These are phyloP conservation scores for Lentinula boryana DNA, from an alignment of 768 basidiomycete genomes.

Conservation along the genomic window DNA sequence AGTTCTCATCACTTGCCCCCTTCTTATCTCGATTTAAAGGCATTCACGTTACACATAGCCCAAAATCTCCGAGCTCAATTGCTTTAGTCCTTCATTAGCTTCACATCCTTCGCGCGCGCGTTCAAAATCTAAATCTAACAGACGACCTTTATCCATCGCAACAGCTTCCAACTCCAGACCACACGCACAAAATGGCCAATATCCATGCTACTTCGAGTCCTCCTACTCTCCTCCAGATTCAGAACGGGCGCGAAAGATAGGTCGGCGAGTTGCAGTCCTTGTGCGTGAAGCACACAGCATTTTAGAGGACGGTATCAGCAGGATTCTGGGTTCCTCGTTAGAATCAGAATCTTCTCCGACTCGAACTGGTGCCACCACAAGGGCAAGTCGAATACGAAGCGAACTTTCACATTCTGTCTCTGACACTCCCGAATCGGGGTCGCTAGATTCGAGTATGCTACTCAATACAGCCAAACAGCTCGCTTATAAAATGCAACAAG, in stretches of 20 bases:
- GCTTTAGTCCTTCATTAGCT: not conserved
- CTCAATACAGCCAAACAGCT: not conserved
- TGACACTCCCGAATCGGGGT: too few species aligned
- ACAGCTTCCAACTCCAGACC: too few species aligned
- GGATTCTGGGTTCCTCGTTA: not conserved
- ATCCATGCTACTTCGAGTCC: not conserved
- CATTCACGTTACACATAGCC: not conserved
- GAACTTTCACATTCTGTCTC: too few species aligned
- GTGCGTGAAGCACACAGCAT: not conserved
- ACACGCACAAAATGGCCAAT: not conserved
- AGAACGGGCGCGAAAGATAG: not conserved
- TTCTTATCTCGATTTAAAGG: not conserved
- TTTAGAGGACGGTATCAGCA: not conserved
- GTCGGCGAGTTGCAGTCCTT: not conserved
- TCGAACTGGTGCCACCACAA: not conserved
- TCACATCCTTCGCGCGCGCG: not conserved
- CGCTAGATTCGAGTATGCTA: not conserved
- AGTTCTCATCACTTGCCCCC: not conserved
- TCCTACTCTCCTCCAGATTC: not conserved
- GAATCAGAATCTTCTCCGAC: not conserved
- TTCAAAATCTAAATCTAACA: not conserved
- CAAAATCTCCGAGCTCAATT: not conserved
- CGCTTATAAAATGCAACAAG: not conserved
- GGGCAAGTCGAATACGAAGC: too few species aligned
- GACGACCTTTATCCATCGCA: not conserved